A percentile compares a stretch with the other conserved stretches of the same genome.
phyloP scores from a whole-genome alignment of 2,329 filamentous ascomycete genomes.

The Fusarium temperatum region DNA sequence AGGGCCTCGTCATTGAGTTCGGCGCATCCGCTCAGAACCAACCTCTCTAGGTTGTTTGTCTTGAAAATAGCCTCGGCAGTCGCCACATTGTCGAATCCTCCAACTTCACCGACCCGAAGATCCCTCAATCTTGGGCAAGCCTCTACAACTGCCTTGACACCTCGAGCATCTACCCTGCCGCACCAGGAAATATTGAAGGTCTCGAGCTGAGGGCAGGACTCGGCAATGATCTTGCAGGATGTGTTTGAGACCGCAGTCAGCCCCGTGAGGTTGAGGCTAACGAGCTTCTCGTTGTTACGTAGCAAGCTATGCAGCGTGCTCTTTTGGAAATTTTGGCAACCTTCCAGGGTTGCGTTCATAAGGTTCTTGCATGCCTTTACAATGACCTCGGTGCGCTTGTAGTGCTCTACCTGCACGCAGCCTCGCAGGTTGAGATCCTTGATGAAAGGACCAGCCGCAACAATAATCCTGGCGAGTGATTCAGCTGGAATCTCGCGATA shows the following conservation, averaged over 20 bases:
- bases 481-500: slow-evolving; percentile 87
- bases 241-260: slow-evolving; percentile 81
- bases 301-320: slow-evolving; percentile 82
- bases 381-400: slow-evolving; percentile 79
- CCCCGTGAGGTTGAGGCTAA: slow-evolving; percentile 88
- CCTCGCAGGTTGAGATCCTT: slow-evolving; percentile 90
- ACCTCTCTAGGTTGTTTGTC: slow-evolving; percentile 82
- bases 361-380: slow-evolving; percentile 88
- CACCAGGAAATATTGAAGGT: slow-evolving; percentile 94
- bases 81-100: slow-evolving; percentile 77
- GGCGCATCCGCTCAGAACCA: slow-evolving; percentile 82
- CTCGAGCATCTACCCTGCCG: slow-evolving; percentile 80
- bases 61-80: slow-evolving; percentile 80
- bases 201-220: slow-evolving; percentile 83
- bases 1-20: slow-evolving; percentile 81
- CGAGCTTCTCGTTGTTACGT: slow-evolving; percentile 75
- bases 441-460: slow-evolving; percentile 86
- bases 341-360: slow-evolving; percentile 87
- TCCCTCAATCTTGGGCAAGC: slow-evolving; percentile 79
- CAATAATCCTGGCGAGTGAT: slow-evolving; percentile 85
- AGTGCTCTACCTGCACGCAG: slow-evolving; percentile 87
- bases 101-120: slow-evolving; percentile 82
- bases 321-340: slow-evolving; percentile 83
- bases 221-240: slow-evolving; percentile 85
- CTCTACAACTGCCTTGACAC: slow-evolving; percentile 76